Evolutionary conservation across 306 rosid genomes (phyloP).

Genomic region (Heteromeles arbutifolia): DNA sequence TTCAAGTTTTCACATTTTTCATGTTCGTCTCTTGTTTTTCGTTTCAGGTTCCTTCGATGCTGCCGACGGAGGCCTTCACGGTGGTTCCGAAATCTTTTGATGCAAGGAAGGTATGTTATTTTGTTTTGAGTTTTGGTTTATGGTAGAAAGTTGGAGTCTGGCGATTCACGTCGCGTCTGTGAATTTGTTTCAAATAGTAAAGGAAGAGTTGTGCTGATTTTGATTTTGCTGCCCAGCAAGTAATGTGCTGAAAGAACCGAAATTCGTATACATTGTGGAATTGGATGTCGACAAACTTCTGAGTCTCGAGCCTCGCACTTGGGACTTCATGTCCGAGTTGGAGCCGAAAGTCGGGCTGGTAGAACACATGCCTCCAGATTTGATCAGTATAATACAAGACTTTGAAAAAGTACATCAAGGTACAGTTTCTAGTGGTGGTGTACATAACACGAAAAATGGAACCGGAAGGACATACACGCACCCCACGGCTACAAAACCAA

Average conservation of each 20-base stretch:
- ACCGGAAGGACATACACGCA: conserved; percentile 18
- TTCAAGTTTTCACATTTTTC: background rate
- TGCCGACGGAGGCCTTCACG: conserved; percentile 74
- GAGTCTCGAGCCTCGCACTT: conserved; percentile 64
- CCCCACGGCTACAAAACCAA: conserved; percentile 42
- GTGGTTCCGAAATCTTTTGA: conserved; percentile 91
- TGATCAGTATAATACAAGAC: conserved; percentile 46
- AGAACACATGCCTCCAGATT: conserved; percentile 55
- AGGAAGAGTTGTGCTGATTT: background rate
- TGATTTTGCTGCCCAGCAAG: background rate
- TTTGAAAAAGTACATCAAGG: conserved; percentile 30
- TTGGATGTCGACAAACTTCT: conserved; percentile 76
- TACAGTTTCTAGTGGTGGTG: conserved; percentile 24
- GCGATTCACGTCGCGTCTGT: background rate
- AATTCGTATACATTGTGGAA: conserved; percentile 82
- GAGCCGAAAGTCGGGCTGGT: conserved; percentile 82
- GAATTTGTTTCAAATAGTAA: background rate
- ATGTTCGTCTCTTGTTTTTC: background rate
- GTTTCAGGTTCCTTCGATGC: conserved; percentile 76
- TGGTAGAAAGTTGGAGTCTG: background rate
- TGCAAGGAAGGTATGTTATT: conserved; percentile 74
- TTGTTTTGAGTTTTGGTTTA: background rate
- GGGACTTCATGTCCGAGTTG: conserved; percentile 76
- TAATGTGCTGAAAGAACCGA: conserved; percentile 67
- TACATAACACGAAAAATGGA: conserved; percentile 19